Conservation (phyloP, 768 basidiomycete genomes). For the Phaeolepiota aurea region DNA sequence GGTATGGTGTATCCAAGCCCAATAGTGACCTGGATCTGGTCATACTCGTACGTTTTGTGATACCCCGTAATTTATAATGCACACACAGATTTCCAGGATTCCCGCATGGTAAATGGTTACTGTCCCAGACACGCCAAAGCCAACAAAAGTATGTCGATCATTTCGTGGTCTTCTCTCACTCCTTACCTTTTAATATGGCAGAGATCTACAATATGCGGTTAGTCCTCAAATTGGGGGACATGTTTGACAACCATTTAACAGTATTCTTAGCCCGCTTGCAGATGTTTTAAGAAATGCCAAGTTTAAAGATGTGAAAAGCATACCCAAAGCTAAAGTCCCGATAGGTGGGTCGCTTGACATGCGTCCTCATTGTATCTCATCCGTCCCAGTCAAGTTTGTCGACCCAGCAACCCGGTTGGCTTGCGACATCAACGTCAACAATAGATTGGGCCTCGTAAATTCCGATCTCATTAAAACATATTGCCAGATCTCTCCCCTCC, state of each 20-base stretch:
- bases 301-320: conserved; percentile 20
- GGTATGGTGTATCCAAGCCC: conserved; percentile 32
- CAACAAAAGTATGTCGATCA: too few relatives aligned
- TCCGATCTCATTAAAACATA: conserved; percentile 45
- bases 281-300: conserved; percentile 17
- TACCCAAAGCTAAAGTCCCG: conserved; percentile 31
- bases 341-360: conserved; percentile 21
- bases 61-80: not conserved
- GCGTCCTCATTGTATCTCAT: conserved; percentile 1
- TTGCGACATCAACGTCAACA: conserved; percentile 58
- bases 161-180: conserved; percentile 9
- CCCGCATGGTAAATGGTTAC: too few relatives aligned
- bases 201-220: conserved; percentile 21
- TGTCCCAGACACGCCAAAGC: too few relatives aligned
- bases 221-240: too few relatives aligned
- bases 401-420: conserved; percentile 31
- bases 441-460: conserved; percentile 45
- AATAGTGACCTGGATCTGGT: conserved; percentile 45
- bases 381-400: conserved; percentile 39
- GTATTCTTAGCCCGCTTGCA: conserved; percentile 19
- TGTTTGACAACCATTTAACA: not conserved
- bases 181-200: conserved; percentile 7
- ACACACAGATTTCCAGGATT: conserved; percentile 18
- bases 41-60: conserved; percentile 31
- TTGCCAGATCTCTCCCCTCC: conserved; percentile 32